Evolutionary conservation across 257 asterid genomes (phyloP), one percentile per base, ranked within the genome.

Genomic region (Solanum dulcamara): DNA sequence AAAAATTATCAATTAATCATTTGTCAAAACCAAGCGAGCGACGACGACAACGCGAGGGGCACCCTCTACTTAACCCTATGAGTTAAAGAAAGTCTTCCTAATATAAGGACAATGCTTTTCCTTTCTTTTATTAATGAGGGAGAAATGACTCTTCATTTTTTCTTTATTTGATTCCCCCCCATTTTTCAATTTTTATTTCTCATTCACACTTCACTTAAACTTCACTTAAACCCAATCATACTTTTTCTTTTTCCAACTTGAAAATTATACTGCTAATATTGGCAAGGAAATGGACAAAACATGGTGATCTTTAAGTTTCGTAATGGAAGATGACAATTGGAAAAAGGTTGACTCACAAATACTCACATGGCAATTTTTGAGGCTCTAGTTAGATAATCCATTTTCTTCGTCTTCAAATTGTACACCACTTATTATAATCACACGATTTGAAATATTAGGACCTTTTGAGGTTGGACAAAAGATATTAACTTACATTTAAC

Each of bases 401-500:
- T 79, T 75, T 79, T 53, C 83, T 18, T 79, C 11, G 20, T 28
- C 14, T 48, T 79, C 20, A 48, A 77, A 10, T 79, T 79, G 5
- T 30, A 48, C 15, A 79, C 12, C 44, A 17, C 83, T 28, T 48
- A 22, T 70, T 20, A 37, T 70, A 37, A 1, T 37, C 32, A 1
- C 50, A 35, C 6, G 1, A 35, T 35, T 20, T n/a, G 42, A 15
- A 22, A 70, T 70, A 10, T 20, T 20, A 70, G 5, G 30, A 0
- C 66, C 30, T 4, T 59, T 1, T 1, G 0, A 2, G 7, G 1
- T 59, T 59, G 15, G 0, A 57, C 3, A 57, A 57, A 57, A 22
- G 0, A 1, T n/a, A 24, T 57, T n/a, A 57, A 0, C 1, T 10
- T 10, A 59, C 7, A 15, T n/a, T 59, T 0, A 59, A 24, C 32